Evolutionary conservation across 345 rosid species (phyloP).

Genomic region (Corymbia maculata): DNA sequence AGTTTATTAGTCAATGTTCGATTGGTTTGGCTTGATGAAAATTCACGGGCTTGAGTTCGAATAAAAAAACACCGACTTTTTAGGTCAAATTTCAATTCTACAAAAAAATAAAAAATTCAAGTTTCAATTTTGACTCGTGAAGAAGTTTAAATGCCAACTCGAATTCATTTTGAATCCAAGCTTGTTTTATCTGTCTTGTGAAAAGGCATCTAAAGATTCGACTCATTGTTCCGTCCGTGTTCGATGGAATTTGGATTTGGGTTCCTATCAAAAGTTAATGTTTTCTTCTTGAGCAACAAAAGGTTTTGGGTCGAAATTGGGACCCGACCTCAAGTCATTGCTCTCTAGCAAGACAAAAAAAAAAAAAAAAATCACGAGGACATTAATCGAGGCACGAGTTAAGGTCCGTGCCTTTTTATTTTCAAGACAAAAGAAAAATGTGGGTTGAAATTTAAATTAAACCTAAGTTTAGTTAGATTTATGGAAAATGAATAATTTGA

Average conservation of each 20-base stretch:
- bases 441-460: not conserved
- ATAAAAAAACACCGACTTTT: not conserved
- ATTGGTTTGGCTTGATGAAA: not conserved
- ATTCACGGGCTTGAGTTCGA: not conserved
- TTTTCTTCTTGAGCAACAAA: rapidly evolving
- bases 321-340: not conserved
- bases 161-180: not conserved
- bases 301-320: not conserved
- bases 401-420: not conserved
- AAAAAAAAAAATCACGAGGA: too few species aligned
- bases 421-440: rapidly evolving
- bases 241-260: rapidly evolving
- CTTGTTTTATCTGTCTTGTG: too few species aligned
- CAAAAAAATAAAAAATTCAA: not conserved
- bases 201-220: not conserved
- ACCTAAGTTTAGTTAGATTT: not conserved
- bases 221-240: rapidly evolving
- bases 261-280: rapidly evolving
- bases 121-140: rapidly evolving
- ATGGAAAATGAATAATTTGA: too few species aligned
- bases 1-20: not conserved
- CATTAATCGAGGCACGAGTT: too few species aligned
- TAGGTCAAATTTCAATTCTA: too few species aligned
- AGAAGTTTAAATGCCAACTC: too few species aligned
- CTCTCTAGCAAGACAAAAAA: not conserved